These are phyloP conservation scores for Fusarium torulosum DNA, from an alignment of 2,329 filamentous ascomycete species.

Conservation along the genomic window DNA sequence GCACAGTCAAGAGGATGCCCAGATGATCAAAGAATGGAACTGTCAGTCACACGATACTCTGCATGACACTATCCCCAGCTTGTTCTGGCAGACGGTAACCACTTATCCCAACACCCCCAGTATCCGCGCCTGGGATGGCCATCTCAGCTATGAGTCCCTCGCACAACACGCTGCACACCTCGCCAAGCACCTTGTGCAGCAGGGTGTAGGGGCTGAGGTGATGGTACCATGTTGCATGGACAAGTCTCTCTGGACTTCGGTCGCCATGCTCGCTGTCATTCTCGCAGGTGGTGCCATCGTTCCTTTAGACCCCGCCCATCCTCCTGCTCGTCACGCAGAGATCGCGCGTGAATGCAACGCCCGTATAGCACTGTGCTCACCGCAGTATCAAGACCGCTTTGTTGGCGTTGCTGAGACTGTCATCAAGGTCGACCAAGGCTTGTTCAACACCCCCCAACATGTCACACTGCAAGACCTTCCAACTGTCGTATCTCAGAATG, in stretches of 20 bases:
- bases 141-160: slow-evolving; percentile 29
- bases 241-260: slow-evolving; percentile 42
- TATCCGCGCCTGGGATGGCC: slow-evolving; percentile 41
- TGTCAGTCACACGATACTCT: accelerated
- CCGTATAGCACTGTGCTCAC: slow-evolving; percentile 19
- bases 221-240: slow-evolving; percentile 43
- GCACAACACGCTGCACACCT: slow-evolving; percentile 17
- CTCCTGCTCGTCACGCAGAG: slow-evolving; percentile 20
- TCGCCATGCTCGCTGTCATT: slow-evolving; percentile 45
- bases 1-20: slow-evolving; percentile 19
- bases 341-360: slow-evolving; percentile 23
- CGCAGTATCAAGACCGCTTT: slow-evolving; percentile 24
- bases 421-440: neutral
- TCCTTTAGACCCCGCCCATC: slow-evolving; percentile 43
- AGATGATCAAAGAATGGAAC: slow-evolving; percentile 36
- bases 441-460: neutral
- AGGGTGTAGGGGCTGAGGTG: slow-evolving; percentile 6
- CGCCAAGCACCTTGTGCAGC: slow-evolving; percentile 1
- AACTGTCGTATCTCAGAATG: neutral
- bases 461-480: neutral
- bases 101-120: neutral
- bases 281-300: slow-evolving; percentile 45
- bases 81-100: slow-evolving; percentile 22
- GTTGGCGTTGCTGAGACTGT: neutral
- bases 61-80: neutral